Base-by-base conservation (phyloP, 2,329 filamentous ascomycete species). In the Elsinoe necatrix region DNA sequence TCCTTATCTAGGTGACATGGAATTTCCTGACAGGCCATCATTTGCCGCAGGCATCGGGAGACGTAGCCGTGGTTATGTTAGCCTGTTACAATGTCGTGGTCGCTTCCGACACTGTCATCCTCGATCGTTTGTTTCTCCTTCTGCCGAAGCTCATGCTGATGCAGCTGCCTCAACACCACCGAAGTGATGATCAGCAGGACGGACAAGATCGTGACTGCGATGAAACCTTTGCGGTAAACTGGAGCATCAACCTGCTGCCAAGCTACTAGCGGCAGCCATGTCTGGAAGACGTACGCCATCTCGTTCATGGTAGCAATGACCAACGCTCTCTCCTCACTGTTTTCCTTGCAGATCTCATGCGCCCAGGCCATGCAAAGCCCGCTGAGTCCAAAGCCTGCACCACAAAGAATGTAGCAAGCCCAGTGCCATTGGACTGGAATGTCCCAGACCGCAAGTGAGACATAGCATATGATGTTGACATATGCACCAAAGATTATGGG, bases 231-330 rank as follows among this genome's bases (percentile, higher is more conserved):
- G 0, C 69, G 72, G 57, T 85, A 86, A 42, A 71, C 61, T 0
- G 83, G 83, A 0, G 77, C 80, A 57, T 85, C 81, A 0, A 82
- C 73, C 64, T 83, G 80, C 68, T 82, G 79, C 83, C 83, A 86
- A 8, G 85, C 76, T 7, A 85, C 65, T 29, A 85, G 73, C 5
- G 85, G 85, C 41, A 88, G 66, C 84, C 84, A 87, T 0, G 83
- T 81, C 64, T 87, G 83, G 42, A 88, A 69, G 1, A 86, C 82
- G 59, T 86, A 86, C 0, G 83, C 83, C 71, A 87, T 78, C 64
- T 84, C 78, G 59, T 87, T 87, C 81, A 87, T 87, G 14, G 75
- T 71, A 0, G 75, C 84, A 0, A 84, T 77, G 0, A 87, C 82
- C 3, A 88, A 71, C 0, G 84, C 83, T 8, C 83, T 73, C 69